Evolutionary conservation across 78 protist species (phyloP), one percentile per base, ranked within the genome.

Genomic region (Pelomyxa schiedti): DNA sequence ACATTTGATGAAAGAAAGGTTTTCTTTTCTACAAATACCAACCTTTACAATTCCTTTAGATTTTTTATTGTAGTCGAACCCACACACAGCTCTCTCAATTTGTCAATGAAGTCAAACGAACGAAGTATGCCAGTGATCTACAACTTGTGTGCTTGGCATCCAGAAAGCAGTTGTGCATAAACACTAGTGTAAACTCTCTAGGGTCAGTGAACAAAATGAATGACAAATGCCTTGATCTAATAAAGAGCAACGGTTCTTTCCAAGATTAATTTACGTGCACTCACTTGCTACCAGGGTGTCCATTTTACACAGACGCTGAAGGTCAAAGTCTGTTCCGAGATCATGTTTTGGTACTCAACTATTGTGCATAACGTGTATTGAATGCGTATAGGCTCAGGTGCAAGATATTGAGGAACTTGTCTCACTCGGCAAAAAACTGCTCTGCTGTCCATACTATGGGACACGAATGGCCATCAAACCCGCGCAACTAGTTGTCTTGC

Each of bases 71-170:
- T 69, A 71, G 83, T 6, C 70, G 94, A 3, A 90, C 94, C 41
- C 94, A 90, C 82, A 69, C 94, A 63, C 94, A 90, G 81, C 68
- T 90, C 3, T 29, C 75, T 24, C 94, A 90, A 66, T 77, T 90
- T 22, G 74, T 89, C 0, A 38, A 28, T 40, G 94, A 90, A 63
- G 26, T 89, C n/a, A 3, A n/a, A 22, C 64, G 53, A 28, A 87
- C 93, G 28, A 3, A 8, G 1, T 71, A 2, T 32, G 71, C 43
- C 24, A 35, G 3, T 8, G 8, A 0, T 1, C 9, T 88, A 38
- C 4, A 43, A 52, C 38, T 65, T 4, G 78, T 77, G 52, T 0
- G 76, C 29, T 40, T 88, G 32, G 92, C 80, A 29, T 28, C 81
- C 0, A 72, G 94, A 4, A 2, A 9, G 63, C 5, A 30, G 4